Evolutionary conservation across 192 early-diverging fungal genomes (phyloP).

Genomic region (Backusella morwellensis): DNA sequence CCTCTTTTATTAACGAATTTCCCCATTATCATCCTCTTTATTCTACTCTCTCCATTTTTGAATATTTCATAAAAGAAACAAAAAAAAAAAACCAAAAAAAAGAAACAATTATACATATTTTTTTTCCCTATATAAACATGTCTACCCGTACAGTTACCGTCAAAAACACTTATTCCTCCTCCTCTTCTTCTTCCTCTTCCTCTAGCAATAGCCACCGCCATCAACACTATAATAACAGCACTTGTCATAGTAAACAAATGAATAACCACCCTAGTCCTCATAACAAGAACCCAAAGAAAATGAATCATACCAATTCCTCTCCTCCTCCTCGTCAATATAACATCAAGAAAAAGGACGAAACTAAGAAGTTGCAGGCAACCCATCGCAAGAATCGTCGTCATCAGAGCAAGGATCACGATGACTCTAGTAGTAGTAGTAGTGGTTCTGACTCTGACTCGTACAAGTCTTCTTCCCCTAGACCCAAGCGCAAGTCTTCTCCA

Average conservation of each 20-base stretch:
- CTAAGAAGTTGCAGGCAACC: constrained; percentile 10
- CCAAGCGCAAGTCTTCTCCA: background rate
- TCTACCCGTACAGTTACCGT: constrained; percentile 5
- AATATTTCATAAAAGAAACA: background rate
- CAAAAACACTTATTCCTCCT: background rate
- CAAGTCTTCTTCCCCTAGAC: background rate
- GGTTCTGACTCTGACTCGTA: constrained; percentile 8
- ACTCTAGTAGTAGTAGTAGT: background rate
- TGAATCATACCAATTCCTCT: background rate
- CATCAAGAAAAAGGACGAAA: constrained; percentile 1
- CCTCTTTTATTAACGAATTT: background rate
- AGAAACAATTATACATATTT: background rate
- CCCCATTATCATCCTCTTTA: background rate
- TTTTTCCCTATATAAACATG: background rate
- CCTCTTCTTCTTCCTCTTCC: background rate
- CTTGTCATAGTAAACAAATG: background rate
- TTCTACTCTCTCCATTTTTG: background rate
- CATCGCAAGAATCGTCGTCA: constrained; percentile 3
- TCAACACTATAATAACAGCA: background rate
- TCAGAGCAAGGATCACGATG: background rate
- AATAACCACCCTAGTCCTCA: background rate
- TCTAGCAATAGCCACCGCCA: background rate
- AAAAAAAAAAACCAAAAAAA: constrained; percentile 8
- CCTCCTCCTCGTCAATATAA: constrained; percentile 1
- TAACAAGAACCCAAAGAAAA: background rate